phyloP scores from a whole-genome alignment of 2,329 filamentous ascomycete species.

The Botrytis tulipae region DNA sequence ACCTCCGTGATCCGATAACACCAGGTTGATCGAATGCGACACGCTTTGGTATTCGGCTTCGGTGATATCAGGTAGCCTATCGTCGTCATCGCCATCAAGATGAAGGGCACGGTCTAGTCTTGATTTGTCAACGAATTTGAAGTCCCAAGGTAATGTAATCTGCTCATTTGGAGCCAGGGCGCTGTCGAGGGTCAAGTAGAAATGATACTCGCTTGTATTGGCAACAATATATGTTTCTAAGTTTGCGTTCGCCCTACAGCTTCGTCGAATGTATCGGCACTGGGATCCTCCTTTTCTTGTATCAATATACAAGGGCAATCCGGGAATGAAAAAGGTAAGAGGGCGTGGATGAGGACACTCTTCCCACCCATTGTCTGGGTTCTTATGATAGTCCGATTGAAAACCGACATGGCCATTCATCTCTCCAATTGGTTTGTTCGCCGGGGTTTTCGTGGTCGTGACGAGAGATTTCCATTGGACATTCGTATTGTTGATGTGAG shows the following conservation, averaged over 20 bases:
- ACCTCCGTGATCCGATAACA: slow-evolving; percentile 75
- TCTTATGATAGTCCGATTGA: slow-evolving; percentile 68
- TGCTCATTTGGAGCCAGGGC: slow-evolving; percentile 65
- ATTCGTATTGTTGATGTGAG: slow-evolving; percentile 41
- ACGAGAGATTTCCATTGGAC: slow-evolving; percentile 70
- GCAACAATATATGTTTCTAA: slow-evolving; percentile 76
- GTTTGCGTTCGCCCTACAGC: slow-evolving; percentile 85
- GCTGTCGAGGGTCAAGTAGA: slow-evolving; percentile 85
- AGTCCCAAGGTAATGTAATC: slow-evolving; percentile 68
- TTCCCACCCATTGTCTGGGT: slow-evolving; percentile 65
- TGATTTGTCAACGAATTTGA: slow-evolving; percentile 54
- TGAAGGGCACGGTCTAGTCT: slow-evolving; percentile 60
- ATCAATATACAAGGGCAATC: slow-evolving; percentile 89
- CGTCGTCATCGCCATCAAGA: slow-evolving; percentile 58
- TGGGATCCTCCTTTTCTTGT: slow-evolving; percentile 82
- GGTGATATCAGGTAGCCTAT: slow-evolving; percentile 42
- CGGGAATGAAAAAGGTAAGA: slow-evolving; percentile 84
- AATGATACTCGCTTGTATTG: slow-evolving; percentile 76
- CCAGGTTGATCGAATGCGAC: slow-evolving; percentile 63
- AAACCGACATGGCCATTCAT: slow-evolving; percentile 76
- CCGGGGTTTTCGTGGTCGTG: slow-evolving; percentile 13
- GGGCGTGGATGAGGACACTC: slow-evolving; percentile 64
- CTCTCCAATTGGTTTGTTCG: slow-evolving; percentile 52
- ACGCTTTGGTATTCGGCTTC: slow-evolving; percentile 60
- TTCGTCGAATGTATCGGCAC: slow-evolving; percentile 86